Conservation (phyloP, 129 eudicot species). For the Lonicera japonica region DNA sequence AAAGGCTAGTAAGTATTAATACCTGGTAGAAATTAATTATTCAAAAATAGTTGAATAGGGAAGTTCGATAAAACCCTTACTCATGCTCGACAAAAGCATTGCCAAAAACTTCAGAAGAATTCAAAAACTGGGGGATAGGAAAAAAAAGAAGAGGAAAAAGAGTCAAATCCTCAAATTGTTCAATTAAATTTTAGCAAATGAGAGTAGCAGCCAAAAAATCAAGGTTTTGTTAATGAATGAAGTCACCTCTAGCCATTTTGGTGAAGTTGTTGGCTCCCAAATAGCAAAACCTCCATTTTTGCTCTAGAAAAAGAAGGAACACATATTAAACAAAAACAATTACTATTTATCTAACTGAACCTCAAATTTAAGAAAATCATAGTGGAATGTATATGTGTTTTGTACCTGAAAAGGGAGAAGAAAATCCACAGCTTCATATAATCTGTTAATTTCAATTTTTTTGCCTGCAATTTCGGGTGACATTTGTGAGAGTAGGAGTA, state of each 20-base stretch:
- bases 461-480: not conserved
- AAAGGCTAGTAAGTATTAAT: not conserved
- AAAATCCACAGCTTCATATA: constrained; percentile 4
- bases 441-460: not conserved
- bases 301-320: not conserved
- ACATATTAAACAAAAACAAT: not conserved
- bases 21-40: not conserved
- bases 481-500: not conserved
- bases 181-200: not conserved
- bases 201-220: not conserved
- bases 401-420: not conserved
- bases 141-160: not conserved
- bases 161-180: not conserved
- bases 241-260: constrained; percentile 7
- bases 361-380: not conserved
- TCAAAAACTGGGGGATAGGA: not conserved
- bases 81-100: constrained; percentile 14
- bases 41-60: not conserved
- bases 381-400: too few relatives aligned
- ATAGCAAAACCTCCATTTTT: constrained; percentile 17
- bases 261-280: constrained; percentile 19
- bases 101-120: constrained; percentile 18
- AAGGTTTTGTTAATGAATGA: not conserved
- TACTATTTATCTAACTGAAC: not conserved
- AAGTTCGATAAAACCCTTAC: not conserved